Percentiles rank a stretch among this genome's conserved stretches.
These are phyloP conservation scores for Patellifolia procumbens DNA, from an alignment of 179 eudicot species.

Conservation along the genomic window DNA sequence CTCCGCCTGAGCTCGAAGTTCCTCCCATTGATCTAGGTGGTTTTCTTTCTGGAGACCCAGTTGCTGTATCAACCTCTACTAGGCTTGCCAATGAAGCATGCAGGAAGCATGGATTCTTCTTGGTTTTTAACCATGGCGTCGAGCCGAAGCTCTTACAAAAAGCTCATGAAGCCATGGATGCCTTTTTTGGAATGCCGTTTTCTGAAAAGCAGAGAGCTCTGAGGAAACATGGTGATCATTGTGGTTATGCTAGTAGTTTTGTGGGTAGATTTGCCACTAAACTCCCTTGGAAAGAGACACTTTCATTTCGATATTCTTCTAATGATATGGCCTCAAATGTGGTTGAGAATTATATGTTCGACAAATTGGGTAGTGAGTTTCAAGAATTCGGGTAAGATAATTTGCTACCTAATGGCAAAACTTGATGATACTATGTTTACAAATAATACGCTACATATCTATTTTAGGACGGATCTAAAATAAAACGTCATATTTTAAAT, in stretches of 20 bases:
- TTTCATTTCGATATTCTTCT: conserved; percentile 56
- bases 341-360: conserved; percentile 58
- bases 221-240: conserved; percentile 64
- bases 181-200: conserved; percentile 60
- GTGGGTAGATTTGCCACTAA: conserved; percentile 77
- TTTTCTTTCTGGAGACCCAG: conserved; percentile 54
- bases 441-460: background rate
- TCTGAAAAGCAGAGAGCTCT: conserved; percentile 59
- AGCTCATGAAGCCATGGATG: conserved; percentile 59
- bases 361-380: conserved; percentile 56
- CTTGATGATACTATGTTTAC: too few species aligned
- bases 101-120: conserved; percentile 69
- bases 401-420: too few species aligned
- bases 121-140: conserved; percentile 68
- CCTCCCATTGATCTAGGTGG: conserved; percentile 52
- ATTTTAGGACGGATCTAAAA: background rate
- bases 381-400: conserved; percentile 56
- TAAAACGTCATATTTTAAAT: background rate
- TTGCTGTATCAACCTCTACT: conserved; percentile 41
- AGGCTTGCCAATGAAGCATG: conserved; percentile 65
- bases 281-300: conserved; percentile 97
- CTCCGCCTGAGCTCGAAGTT: conserved; percentile 38
- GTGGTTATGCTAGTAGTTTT: conserved; percentile 86
- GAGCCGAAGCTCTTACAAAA: conserved; percentile 45
- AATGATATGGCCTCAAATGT: conserved; percentile 31